Conservation (phyloP, 2,329 filamentous ascomycete genomes). For the Aspergillus cejpii region DNA sequence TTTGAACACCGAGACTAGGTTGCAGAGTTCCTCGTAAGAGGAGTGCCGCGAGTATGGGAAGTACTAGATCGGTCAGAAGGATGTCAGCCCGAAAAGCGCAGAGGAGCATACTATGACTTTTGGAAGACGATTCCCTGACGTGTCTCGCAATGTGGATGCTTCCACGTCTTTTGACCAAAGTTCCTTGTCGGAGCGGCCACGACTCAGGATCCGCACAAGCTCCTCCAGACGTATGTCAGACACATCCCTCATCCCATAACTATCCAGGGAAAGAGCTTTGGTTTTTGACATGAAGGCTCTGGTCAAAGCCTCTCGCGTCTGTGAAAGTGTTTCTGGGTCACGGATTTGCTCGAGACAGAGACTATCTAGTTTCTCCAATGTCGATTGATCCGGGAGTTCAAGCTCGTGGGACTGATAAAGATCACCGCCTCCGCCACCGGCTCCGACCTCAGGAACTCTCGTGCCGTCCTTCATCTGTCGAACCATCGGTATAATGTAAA, state of each 20-base stretch:
- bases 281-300: slow-evolving; percentile 30
- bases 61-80: slow-evolving; percentile 36
- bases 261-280: slow-evolving; percentile 34
- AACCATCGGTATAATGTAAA: slow-evolving; percentile 74
- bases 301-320: slow-evolving; percentile 26
- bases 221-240: slow-evolving; percentile 34
- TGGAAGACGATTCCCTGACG: slow-evolving; percentile 15
- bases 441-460: slow-evolving; percentile 65
- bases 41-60: slow-evolving; percentile 91
- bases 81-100: too few relatives aligned
- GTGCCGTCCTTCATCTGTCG: slow-evolving; percentile 51
- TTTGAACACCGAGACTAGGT: slow-evolving; percentile 60
- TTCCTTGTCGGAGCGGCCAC: slow-evolving; percentile 12
- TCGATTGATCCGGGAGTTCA: slow-evolving; percentile 47
- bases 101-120: slow-evolving; percentile 29
- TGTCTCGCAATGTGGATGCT: not conserved
- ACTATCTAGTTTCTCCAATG: slow-evolving; percentile 49
- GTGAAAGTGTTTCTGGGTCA: slow-evolving; percentile 23
- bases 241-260: slow-evolving; percentile 34
- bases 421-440: slow-evolving; percentile 73
- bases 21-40: slow-evolving; percentile 70
- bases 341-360: slow-evolving; percentile 43
- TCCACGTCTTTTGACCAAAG: not conserved
- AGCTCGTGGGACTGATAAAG: slow-evolving; percentile 62
- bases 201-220: slow-evolving; percentile 29